Base-by-base conservation (phyloP, 2,329 filamentous ascomycete genomes). In the Fusarium oxysporum region DNA sequence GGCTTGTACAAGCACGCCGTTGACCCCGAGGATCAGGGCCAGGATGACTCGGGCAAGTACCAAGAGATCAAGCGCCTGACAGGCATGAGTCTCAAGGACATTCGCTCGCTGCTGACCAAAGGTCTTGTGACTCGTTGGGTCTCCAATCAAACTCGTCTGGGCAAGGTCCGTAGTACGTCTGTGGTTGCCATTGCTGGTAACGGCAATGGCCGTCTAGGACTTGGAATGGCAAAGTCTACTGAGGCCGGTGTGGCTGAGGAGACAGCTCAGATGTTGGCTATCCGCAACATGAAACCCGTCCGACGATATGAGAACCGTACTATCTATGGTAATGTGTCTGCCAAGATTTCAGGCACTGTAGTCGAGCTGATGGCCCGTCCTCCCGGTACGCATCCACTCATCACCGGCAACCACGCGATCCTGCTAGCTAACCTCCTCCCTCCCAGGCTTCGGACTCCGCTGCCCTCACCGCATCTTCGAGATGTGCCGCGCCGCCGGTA, bases 391-490 rank as follows among this genome's bases (percentile, higher is more conserved):
- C 48, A 41, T 40, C 32, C 4, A 16, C n/a, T 83, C 55, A 28
- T 54, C 38, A 48, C 38, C 3, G 9, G 38, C 12, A 48, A n/a
- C 44, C 47, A 50, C 30, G 19, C 19, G 23, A 16, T 65, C 25
- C 55, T 53, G 33, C 63, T 73, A 58, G 70, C 54, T 17, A 25
- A 54, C 11, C 38, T 41, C n/a, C 32, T 40, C 14, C n/a, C 37
- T 44, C 13, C 4, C 69, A 98, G 96, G 96, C 67, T 99, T 98
- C 78, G 96, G 96, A 80, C 92, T 98, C 75, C 94, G 96, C 78
- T 94, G 93, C 81, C 94, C 97, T 77, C 91, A 93, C 80, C 90
- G 95, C 73, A 96, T 99, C 82, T 98, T 95, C 83, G 96, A 99
- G 83, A 95, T 99, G 86, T 95, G 93, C 80, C 92, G 94, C 72